These are phyloP conservation scores for Stylonectria norvegica DNA, from an alignment of 2,329 filamentous ascomycete species.

Conservation along the genomic window DNA sequence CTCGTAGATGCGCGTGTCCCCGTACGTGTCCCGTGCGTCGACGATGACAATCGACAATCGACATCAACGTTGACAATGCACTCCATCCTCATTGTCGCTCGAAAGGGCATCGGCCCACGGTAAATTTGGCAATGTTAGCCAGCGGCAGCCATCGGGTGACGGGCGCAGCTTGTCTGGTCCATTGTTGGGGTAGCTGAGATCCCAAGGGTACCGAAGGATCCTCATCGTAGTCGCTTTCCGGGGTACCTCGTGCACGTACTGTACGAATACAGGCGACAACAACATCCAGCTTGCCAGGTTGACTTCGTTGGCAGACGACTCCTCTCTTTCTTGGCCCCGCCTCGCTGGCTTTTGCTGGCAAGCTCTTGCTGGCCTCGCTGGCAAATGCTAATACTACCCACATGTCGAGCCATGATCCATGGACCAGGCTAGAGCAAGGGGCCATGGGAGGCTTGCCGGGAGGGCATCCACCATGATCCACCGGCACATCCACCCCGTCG, in stretches of 20 bases:
- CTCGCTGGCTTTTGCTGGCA: too few relatives aligned
- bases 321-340: too few relatives aligned
- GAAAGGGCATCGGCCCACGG: too few relatives aligned
- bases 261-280: conserved; percentile 15
- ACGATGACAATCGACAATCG: too few relatives aligned
- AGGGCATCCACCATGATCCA: conserved; percentile 17
- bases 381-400: too few relatives aligned
- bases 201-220: background rate
- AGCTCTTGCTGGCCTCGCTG: too few relatives aligned
- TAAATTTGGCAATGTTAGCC: background rate
- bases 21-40: too few relatives aligned
- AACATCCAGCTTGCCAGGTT: background rate
- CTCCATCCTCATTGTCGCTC: too few relatives aligned
- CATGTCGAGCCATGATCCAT: too few relatives aligned
- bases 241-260: conserved; percentile 13
- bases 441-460: conserved; percentile 10
- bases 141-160: background rate
- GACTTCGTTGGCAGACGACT: conserved; percentile 20
- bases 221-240: background rate
- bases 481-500: too few relatives aligned
- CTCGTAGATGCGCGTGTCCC: too few relatives aligned
- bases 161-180: background rate
- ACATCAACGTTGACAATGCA: too few relatives aligned
- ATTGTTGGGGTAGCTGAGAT: background rate
- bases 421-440: conserved; percentile 14